phyloP scores from a whole-genome alignment of 208 protist genomes.

The Acanthamoeba healyi region DNA sequence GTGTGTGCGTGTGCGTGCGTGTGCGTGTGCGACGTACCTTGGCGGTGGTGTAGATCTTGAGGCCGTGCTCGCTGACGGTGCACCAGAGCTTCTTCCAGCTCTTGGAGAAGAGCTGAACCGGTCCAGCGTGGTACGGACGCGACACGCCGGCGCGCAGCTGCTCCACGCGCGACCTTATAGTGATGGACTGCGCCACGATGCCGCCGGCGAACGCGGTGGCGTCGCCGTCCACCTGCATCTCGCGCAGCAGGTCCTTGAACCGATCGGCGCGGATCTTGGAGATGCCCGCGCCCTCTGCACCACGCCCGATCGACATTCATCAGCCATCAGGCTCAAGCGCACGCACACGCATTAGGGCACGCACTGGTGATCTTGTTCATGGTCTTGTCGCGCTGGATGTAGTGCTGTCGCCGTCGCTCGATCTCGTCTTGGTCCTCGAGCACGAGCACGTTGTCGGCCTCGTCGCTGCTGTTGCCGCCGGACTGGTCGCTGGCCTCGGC shows the following conservation, averaged over 20 bases:
- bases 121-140: neutral
- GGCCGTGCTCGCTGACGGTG: neutral
- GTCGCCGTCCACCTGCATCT: constrained; percentile 1
- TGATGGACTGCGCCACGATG: neutral
- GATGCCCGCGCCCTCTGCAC: constrained; percentile 19
- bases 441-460: no score
- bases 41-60: constrained; percentile 6
- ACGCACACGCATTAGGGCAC: neutral
- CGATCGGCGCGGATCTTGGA: neutral
- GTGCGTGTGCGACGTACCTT: no score
- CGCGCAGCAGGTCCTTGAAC: constrained; percentile 6
- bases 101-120: neutral
- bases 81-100: constrained; percentile 35
- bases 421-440: neutral
- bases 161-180: neutral
- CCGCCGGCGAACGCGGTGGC: neutral
- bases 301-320: neutral
- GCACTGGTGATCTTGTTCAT: neutral
- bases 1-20: neutral
- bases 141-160: neutral
- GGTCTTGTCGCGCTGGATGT: constrained; percentile 5
- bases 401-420: neutral
- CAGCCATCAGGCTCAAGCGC: neutral
- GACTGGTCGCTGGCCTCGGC: no score
- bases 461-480: no score